Conservation (phyloP, 2,329 filamentous ascomycete genomes). For the Curvularia sp. region DNA sequence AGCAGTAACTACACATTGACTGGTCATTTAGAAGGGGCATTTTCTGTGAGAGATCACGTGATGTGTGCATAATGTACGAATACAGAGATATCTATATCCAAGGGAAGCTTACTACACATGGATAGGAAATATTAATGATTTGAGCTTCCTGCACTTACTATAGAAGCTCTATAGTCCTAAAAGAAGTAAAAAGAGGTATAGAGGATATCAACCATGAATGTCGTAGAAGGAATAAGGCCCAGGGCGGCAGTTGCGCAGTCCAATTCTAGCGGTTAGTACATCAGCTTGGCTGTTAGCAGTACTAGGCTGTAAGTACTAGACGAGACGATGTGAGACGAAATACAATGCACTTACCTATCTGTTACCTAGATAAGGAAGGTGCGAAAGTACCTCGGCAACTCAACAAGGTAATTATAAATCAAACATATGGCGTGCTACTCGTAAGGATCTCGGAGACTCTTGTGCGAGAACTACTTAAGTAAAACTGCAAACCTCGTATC, state of each 20-base stretch:
- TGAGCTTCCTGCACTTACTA: neutral
- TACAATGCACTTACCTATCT: neutral
- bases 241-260: neutral
- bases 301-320: neutral
- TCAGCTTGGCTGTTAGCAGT: neutral
- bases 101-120: neutral
- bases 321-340: neutral
- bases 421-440: conserved; percentile 11
- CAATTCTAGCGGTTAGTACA: neutral
- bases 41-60: neutral
- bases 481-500: neutral
- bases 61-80: neutral
- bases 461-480: neutral
- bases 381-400: conserved; percentile 24
- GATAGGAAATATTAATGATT: neutral
- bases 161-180: neutral
- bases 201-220: neutral
- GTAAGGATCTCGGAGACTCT: neutral
- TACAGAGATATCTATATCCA: neutral
- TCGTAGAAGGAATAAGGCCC: neutral
- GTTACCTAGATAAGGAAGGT: conserved; percentile 2
- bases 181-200: neutral
- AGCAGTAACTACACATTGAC: neutral
- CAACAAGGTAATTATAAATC: conserved; percentile 25
- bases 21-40: neutral